Conservation (phyloP, 441 rosid species). For the Raphanus hybrid region DNA sequence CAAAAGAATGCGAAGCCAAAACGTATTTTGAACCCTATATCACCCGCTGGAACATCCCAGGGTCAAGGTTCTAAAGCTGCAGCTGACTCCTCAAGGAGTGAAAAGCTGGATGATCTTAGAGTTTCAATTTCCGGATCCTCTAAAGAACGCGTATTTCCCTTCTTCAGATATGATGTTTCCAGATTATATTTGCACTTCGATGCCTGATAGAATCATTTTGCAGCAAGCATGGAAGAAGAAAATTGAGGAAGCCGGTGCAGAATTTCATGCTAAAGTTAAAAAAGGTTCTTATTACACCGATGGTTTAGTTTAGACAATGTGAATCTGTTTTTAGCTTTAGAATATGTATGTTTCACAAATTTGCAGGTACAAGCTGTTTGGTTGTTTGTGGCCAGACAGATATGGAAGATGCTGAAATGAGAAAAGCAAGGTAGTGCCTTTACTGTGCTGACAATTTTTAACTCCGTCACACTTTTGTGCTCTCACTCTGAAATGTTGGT, state of each 20-base stretch:
- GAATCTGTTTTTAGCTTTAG: constrained; percentile 14
- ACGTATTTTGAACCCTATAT: constrained; percentile 59
- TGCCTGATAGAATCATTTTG: constrained; percentile 38
- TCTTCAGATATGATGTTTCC: neutral
- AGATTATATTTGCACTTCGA: constrained; percentile 4
- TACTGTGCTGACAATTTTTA: constrained; percentile 28
- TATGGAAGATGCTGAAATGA: constrained; percentile 63
- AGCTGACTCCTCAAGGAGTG: constrained; percentile 58
- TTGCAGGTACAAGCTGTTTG: constrained; percentile 83
- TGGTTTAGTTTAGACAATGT: constrained; percentile 2
- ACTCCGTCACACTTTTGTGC: too few species aligned
- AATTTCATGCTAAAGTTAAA: constrained; percentile 72
- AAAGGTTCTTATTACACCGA: constrained; percentile 56
- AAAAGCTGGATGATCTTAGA: constrained; percentile 75
- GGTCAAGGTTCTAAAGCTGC: constrained; percentile 52
- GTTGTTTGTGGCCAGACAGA: constrained; percentile 70
- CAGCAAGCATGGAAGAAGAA: constrained; percentile 89
- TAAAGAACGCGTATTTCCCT: constrained; percentile 59
- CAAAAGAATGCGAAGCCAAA: constrained; percentile 75
- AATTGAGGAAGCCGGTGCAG: constrained; percentile 81
- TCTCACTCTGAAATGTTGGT: constrained; percentile 27
- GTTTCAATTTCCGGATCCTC: constrained; percentile 71
- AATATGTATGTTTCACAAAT: constrained; percentile 36
- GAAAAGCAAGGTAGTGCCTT: constrained; percentile 79
- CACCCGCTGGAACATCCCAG: constrained; percentile 48